A percentile compares a stretch with the other conserved stretches of the same genome.
These are phyloP conservation scores for Hansenula lynferdii DNA, from an alignment of 1,139 yeast genomes.

Conservation along the genomic window DNA sequence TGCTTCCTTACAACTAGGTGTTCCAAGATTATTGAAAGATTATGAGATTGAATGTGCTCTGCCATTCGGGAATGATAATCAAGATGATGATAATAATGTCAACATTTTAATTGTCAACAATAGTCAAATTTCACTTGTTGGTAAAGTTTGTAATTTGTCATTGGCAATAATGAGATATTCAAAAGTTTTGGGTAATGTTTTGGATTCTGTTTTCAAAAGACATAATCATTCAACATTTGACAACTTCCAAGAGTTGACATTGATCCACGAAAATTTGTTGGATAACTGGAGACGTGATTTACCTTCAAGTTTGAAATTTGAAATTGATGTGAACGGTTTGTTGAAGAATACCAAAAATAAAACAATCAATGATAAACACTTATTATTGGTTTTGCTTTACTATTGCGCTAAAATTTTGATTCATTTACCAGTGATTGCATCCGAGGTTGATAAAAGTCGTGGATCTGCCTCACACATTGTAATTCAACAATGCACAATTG, in stretches of 20 bases:
- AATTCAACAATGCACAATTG: constrained; percentile 71
- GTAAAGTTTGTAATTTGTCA: constrained; percentile 61
- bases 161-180: constrained; percentile 65
- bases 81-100: constrained; percentile 38
- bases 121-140: constrained; percentile 55
- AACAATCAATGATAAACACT: constrained; percentile 47
- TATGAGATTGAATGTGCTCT: constrained; percentile 82
- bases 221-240: constrained; percentile 28
- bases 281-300: constrained; percentile 79
- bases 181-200: constrained; percentile 66
- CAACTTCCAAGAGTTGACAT: constrained; percentile 30
- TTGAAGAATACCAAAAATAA: constrained; percentile 34
- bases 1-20: constrained; percentile 72
- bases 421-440: constrained; percentile 69
- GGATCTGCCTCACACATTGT: constrained; percentile 59
- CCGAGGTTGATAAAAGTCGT: constrained; percentile 29
- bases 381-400: constrained; percentile 59
- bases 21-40: constrained; percentile 75
- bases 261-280: constrained; percentile 60
- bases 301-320: constrained; percentile 58
- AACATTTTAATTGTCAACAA: constrained; percentile 56
- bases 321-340: constrained; percentile 61
- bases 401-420: constrained; percentile 78
- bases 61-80: constrained; percentile 62
- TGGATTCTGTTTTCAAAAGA: constrained; percentile 60